These are phyloP conservation scores for Millerago galiae DNA, from an alignment of 805 yeast genomes.

Conservation along the genomic window DNA sequence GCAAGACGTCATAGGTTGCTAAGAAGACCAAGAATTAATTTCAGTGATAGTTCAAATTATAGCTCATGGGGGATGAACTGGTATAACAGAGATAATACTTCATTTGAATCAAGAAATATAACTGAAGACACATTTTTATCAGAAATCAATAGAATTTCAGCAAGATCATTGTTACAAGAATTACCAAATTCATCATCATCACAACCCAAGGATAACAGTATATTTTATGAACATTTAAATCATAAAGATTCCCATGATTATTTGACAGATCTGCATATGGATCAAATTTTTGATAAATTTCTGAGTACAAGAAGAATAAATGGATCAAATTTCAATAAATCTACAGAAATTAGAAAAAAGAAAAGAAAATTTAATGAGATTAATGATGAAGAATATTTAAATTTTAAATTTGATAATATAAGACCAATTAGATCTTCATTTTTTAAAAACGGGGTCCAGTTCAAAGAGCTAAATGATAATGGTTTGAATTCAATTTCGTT, in stretches of 20 bases:
- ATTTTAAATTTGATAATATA: conserved; percentile 8
- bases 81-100: not conserved
- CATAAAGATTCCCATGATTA: not conserved
- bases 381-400: not conserved
- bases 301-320: not conserved
- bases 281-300: conserved; percentile 1
- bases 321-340: not conserved
- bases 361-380: conserved; percentile 15
- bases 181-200: not conserved
- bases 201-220: not conserved
- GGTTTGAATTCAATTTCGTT: conserved; percentile 6
- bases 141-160: conserved; percentile 6
- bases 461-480: conserved; percentile 1
- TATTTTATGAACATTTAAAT: not conserved
- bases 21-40: no score
- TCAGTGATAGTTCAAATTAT: not conserved
- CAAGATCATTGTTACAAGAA: conserved; percentile 1
- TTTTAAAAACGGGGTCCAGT: conserved; percentile 13
- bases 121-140: not conserved
- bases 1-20: no score
- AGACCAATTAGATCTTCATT: conserved; percentile 13
- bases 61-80: not conserved
- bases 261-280: not conserved
- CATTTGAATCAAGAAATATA: not conserved
- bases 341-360: not conserved